phyloP scores from a whole-genome alignment of 257 asterid genomes.

The Solanum gandarillasii region DNA sequence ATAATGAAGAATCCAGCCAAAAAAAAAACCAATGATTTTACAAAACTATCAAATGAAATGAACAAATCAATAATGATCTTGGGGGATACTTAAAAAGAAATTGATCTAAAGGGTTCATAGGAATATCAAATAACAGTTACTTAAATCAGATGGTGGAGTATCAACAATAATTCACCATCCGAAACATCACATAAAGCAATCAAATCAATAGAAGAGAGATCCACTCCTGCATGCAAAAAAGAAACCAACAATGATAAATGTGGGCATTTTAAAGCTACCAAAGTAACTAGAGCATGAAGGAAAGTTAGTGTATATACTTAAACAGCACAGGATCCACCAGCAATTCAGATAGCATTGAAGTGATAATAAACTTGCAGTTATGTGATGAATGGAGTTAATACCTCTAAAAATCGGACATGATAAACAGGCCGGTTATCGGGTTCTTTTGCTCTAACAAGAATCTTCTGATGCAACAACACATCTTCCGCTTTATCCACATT shows the following conservation, averaged over 20 bases:
- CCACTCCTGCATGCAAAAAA: neutral
- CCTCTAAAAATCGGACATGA: constrained; percentile 73
- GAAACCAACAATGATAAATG: neutral
- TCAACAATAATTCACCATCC: neutral
- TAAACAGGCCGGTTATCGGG: constrained; percentile 69
- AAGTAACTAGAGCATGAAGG: neutral
- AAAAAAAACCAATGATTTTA: neutral
- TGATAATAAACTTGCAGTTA: neutral
- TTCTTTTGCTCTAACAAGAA: constrained; percentile 72
- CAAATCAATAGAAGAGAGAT: neutral
- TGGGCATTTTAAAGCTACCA: neutral
- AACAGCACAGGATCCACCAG: neutral
- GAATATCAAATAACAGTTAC: neutral
- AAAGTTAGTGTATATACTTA: neutral
- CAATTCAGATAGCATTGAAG: neutral
- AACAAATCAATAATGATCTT: neutral
- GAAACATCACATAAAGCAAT: neutral
- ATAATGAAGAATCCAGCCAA: neutral
- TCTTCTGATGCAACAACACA: constrained; percentile 71
- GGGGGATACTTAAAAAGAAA: neutral
- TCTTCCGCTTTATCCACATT: constrained; percentile 83
- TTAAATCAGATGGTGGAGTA: neutral
- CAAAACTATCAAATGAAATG: neutral
- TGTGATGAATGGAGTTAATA: constrained; percentile 7
- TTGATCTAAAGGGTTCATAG: neutral